phyloP scores from a whole-genome alignment of 2,329 filamentous ascomycete species.

The Xylariaceae sp. region DNA sequence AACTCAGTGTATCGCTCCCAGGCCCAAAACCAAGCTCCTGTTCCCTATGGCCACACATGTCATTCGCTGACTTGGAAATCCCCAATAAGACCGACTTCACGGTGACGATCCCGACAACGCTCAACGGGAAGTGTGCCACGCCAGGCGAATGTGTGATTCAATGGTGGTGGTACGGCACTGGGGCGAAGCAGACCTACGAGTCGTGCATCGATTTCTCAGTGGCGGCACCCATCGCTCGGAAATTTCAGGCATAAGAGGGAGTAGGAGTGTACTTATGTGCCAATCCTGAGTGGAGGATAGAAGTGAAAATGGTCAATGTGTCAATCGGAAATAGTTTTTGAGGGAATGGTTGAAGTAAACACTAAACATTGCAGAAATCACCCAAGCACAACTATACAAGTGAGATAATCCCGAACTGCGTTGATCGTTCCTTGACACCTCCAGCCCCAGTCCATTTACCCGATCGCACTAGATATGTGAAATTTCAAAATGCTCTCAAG shows the following conservation, averaged over 20 bases:
- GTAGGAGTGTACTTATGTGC: too few species aligned
- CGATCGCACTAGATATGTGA: slow-evolving; percentile 15
- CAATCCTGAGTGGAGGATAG: too few species aligned
- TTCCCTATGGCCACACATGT: too few species aligned
- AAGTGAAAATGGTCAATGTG: background rate
- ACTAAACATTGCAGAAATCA: slow-evolving; percentile 21
- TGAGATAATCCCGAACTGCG: slow-evolving; percentile 27
- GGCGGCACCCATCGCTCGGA: slow-evolving; percentile 2
- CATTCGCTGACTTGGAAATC: too few species aligned
- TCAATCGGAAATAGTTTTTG: slow-evolving; percentile 3
- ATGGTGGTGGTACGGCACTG: slow-evolving; percentile 31
- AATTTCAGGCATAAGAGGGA: too few species aligned
- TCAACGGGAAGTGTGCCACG: slow-evolving; percentile 23
- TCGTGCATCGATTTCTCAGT: slow-evolving; percentile 28
- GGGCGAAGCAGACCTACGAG: slow-evolving; percentile 29
- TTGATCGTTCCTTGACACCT: slow-evolving; percentile 26
- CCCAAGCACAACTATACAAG: slow-evolving; percentile 28
- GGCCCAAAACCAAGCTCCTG: too few species aligned
- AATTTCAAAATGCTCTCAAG: slow-evolving; percentile 14
- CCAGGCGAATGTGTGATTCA: slow-evolving; percentile 30
- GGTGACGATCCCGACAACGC: slow-evolving; percentile 25
- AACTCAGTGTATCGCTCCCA: background rate
- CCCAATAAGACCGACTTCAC: slow-evolving; percentile 25
- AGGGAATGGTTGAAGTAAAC: slow-evolving; percentile 18
- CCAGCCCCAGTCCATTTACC: slow-evolving; percentile 10